Conservation (phyloP, 2,329 filamentous ascomycete genomes). For the Hymenoscyphus fraxineus region DNA sequence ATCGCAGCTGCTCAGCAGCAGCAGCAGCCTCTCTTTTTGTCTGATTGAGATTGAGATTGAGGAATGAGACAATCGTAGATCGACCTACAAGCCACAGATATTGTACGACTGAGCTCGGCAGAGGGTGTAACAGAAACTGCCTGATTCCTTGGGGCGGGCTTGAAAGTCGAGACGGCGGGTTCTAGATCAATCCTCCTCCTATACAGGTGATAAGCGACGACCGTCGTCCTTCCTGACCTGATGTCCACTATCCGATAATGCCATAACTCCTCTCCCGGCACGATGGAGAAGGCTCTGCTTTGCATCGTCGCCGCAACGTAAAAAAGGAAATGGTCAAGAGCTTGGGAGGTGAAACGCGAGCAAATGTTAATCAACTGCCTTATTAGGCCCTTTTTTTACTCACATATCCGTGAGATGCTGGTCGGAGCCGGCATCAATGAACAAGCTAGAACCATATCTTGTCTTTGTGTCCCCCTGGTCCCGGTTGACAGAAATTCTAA, state of each 20-base stretch:
- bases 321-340: slow-evolving; percentile 16
- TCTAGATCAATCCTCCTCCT: not conserved
- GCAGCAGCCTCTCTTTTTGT: not conserved
- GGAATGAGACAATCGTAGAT: slow-evolving; percentile 1
- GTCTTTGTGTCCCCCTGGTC: not conserved
- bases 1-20: not conserved
- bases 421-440: not conserved
- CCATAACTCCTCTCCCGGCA: not conserved
- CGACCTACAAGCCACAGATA: not conserved
- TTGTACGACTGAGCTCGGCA: not conserved
- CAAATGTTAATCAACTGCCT: slow-evolving; percentile 18
- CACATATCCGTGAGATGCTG: not conserved
- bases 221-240: not conserved
- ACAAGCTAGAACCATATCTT: not conserved
- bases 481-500: not conserved
- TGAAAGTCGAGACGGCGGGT: not conserved
- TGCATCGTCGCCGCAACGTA: not conserved
- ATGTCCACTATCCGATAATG: not conserved
- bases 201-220: not conserved
- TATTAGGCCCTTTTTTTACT: slow-evolving; percentile 10
- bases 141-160: not conserved
- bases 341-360: slow-evolving; percentile 19
- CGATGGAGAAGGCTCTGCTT: not conserved
- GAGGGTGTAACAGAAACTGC: not conserved
- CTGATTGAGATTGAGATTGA: not conserved